phyloP scores from a whole-genome alignment of 2,329 filamentous ascomycete genomes.

The Apiospora saccharicola region DNA sequence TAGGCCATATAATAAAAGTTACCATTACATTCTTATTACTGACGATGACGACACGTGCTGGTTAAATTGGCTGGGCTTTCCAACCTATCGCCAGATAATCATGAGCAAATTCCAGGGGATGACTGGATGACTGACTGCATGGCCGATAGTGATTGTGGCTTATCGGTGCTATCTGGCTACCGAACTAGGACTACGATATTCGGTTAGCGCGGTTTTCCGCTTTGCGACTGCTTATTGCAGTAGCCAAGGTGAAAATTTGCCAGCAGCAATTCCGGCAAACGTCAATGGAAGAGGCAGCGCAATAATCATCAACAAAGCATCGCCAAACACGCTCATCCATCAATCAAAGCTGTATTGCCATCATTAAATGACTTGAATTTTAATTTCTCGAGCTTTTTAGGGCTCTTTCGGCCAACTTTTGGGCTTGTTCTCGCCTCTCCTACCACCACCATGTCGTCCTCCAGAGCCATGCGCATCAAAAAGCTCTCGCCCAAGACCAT shows the following conservation, averaged over 20 bases:
- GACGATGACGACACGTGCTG: neutral
- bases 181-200: constrained; percentile 17
- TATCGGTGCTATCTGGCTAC: neutral
- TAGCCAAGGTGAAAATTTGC: constrained; percentile 22
- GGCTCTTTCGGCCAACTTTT: constrained; percentile 57
- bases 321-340: constrained; percentile 35
- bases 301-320: constrained; percentile 31
- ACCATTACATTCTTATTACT: neutral
- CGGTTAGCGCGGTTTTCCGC: constrained; percentile 5
- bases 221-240: constrained; percentile 19
- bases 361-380: constrained; percentile 65
- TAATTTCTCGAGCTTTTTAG: constrained; percentile 70
- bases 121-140: neutral
- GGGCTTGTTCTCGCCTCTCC: constrained; percentile 41
- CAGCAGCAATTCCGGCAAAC: constrained; percentile 22
- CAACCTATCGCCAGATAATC: neutral
- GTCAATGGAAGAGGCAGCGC: constrained; percentile 22
- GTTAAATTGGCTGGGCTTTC: neutral
- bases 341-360: constrained; percentile 50
- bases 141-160: neutral
- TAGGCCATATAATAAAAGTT: too few relatives aligned
- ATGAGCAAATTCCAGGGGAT: neutral
- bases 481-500: constrained; percentile 93
- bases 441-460: constrained; percentile 60
- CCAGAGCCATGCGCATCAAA: constrained; percentile 79